phyloP scores from a whole-genome alignment of 352 stramenopile species.

The Elongisporangium undulatum region DNA sequence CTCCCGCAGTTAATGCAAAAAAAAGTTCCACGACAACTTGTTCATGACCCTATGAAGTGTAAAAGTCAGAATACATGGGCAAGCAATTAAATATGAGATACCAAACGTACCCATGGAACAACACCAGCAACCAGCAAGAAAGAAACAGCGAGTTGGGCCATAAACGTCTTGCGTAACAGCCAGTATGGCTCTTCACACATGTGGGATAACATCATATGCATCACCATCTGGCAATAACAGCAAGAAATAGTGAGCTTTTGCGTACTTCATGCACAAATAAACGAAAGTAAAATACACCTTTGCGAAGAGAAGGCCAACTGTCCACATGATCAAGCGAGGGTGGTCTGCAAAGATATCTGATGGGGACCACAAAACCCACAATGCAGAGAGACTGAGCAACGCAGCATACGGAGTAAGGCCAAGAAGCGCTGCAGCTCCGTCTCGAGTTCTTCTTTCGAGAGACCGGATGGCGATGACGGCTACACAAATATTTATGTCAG shows the following conservation, averaged over 20 bases:
- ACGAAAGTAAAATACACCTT: conserved; percentile 36
- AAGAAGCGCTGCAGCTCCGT: conserved; percentile 56
- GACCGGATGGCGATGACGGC: conserved; percentile 62
- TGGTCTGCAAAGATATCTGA: conserved; percentile 81
- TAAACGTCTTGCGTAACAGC: conserved; percentile 81
- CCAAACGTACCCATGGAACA: conserved; percentile 61
- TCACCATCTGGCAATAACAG: conserved; percentile 64
- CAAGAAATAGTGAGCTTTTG: background rate
- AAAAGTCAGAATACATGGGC: conserved; percentile 3
- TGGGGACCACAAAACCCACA: conserved; percentile 76
- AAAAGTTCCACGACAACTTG: conserved; percentile 70
- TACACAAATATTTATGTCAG: conserved; percentile 15
- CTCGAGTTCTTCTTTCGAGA: conserved; percentile 50
- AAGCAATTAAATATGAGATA: conserved; percentile 1
- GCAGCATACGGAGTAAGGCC: conserved; percentile 62
- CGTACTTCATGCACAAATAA: background rate
- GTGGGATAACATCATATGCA: conserved; percentile 88
- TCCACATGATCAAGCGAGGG: conserved; percentile 84
- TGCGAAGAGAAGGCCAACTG: conserved; percentile 70
- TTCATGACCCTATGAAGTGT: conserved; percentile 41
- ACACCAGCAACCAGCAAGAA: conserved; percentile 66
- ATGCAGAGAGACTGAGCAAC: conserved; percentile 59
- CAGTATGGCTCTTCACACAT: conserved; percentile 86
- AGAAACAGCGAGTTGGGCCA: conserved; percentile 52
- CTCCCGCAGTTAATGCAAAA: conserved; percentile 61